These are phyloP conservation scores for Scedosporium minutisporum DNA, from an alignment of 2,329 filamentous ascomycete species.

Conservation along the genomic window DNA sequence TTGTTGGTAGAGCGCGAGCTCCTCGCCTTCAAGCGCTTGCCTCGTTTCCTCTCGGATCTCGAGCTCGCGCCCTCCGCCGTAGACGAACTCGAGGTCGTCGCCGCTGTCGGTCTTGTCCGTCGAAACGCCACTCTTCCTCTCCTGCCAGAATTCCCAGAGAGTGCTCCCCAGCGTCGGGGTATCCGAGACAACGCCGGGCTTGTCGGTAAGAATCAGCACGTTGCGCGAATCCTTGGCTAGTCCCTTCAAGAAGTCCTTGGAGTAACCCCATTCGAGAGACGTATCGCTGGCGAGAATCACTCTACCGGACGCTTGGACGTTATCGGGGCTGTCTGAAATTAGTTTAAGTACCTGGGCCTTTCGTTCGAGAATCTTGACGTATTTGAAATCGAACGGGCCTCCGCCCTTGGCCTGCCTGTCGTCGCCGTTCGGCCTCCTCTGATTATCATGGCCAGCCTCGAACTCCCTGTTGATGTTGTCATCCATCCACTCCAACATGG, in stretches of 20 bases:
- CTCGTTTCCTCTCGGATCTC: slow-evolving; percentile 52
- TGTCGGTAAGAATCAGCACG: slow-evolving; percentile 78
- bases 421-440: slow-evolving; percentile 34
- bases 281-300: slow-evolving; percentile 89
- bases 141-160: slow-evolving; percentile 73
- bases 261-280: slow-evolving; percentile 91
- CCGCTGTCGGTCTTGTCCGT: slow-evolving; percentile 44
- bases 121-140: slow-evolving; percentile 53
- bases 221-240: slow-evolving; percentile 73
- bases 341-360: slow-evolving; percentile 70
- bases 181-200: slow-evolving; percentile 34
- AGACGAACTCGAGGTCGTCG: slow-evolving; percentile 56
- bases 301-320: slow-evolving; percentile 38
- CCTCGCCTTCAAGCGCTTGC: slow-evolving; percentile 61
- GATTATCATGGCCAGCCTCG: slow-evolving; percentile 55
- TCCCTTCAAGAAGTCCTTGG: slow-evolving; percentile 64
- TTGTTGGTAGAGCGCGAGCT: slow-evolving; percentile 78
- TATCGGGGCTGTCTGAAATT: slow-evolving; percentile 35
- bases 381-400: slow-evolving; percentile 83
- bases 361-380: slow-evolving; percentile 73
- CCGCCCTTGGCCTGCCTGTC: slow-evolving; percentile 41
- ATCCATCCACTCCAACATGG: slow-evolving; percentile 99
- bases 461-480: slow-evolving; percentile 89
- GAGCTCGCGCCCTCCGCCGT: slow-evolving; percentile 53
- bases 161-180: slow-evolving; percentile 57